A percentile compares a stretch with the other conserved stretches of the same genome.
phyloP scores from a whole-genome alignment of 169 alveolate species.

The Babesia bovis region DNA sequence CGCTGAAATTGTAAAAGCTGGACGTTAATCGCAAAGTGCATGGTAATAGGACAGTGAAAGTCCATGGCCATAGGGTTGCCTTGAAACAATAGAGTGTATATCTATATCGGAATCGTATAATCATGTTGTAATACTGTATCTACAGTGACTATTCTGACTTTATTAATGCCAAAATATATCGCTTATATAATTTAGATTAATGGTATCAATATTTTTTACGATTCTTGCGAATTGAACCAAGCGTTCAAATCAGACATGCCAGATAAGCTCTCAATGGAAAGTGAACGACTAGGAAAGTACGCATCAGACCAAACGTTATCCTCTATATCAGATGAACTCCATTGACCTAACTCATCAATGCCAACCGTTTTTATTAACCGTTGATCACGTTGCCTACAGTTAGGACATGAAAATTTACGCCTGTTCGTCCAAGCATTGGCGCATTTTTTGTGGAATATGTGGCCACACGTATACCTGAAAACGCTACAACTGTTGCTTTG shows the following conservation, averaged over 20 bases:
- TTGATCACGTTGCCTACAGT: slow-evolving; percentile 45
- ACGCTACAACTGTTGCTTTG: slow-evolving; percentile 6
- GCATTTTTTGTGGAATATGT: slow-evolving; percentile 70
- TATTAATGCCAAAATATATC: too few relatives aligned
- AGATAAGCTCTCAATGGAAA: slow-evolving; percentile 1
- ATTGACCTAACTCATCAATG: neutral
- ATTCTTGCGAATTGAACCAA: slow-evolving; percentile 38
- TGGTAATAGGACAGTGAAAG: too few relatives aligned
- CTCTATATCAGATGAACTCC: slow-evolving; percentile 10
- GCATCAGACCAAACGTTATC: slow-evolving; percentile 4
- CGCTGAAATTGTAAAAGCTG: slow-evolving; percentile 63
- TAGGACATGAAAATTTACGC: slow-evolving; percentile 71
- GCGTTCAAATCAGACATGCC: slow-evolving; percentile 10
- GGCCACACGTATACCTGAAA: slow-evolving; percentile 66
- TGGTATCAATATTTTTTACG: too few relatives aligned
- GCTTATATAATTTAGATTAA: too few relatives aligned
- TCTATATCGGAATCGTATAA: too few relatives aligned
- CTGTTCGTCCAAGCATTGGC: slow-evolving; percentile 65
- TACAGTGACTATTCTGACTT: too few relatives aligned
- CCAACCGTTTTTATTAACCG: neutral
- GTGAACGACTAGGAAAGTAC: neutral
- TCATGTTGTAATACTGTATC: too few relatives aligned
- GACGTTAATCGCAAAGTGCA: neutral
- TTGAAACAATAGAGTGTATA: too few relatives aligned
- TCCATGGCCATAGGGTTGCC: too few relatives aligned